A percentile compares a stretch with the other conserved stretches of the same genome.
These are phyloP conservation scores for Cercophora newfieldiana DNA, from an alignment of 495 filamentous ascomycete species.

Conservation along the genomic window DNA sequence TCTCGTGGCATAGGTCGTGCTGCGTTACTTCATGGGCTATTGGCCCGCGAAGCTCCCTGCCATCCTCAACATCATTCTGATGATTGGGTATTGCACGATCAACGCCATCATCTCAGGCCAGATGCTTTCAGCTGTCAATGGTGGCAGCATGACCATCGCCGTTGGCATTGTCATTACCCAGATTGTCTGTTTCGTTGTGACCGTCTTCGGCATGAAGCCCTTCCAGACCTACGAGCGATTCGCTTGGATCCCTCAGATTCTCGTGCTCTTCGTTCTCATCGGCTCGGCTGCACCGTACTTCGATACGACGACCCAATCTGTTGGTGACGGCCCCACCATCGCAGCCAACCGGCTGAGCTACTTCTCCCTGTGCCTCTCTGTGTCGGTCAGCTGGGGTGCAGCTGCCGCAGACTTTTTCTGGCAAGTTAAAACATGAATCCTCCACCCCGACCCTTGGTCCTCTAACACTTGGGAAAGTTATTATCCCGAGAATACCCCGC, in stretches of 20 bases:
- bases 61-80: slow-evolving; percentile 67
- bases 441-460: background rate
- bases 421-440: background rate
- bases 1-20: slow-evolving; percentile 53
- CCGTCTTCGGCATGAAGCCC: slow-evolving; percentile 70
- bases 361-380: slow-evolving; percentile 25
- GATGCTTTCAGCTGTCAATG: slow-evolving; percentile 71
- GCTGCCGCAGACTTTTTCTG: slow-evolving; percentile 9
- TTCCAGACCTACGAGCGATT: slow-evolving; percentile 73
- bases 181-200: slow-evolving; percentile 64
- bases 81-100: slow-evolving; percentile 71
- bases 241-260: slow-evolving; percentile 67
- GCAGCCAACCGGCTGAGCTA: slow-evolving; percentile 27
- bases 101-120: slow-evolving; percentile 72
- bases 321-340: slow-evolving; percentile 18
- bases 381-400: slow-evolving; percentile 16
- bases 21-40: slow-evolving; percentile 76
- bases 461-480: background rate
- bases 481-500: slow-evolving; percentile 7
- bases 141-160: slow-evolving; percentile 60
- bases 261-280: slow-evolving; percentile 65
- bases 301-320: slow-evolving; percentile 49
- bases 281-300: slow-evolving; percentile 66
- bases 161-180: slow-evolving; percentile 73
- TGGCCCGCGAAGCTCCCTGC: slow-evolving; percentile 76